Base-by-base conservation (phyloP, 352 stramenopile genomes). In the Phytopythium aichiense region DNA sequence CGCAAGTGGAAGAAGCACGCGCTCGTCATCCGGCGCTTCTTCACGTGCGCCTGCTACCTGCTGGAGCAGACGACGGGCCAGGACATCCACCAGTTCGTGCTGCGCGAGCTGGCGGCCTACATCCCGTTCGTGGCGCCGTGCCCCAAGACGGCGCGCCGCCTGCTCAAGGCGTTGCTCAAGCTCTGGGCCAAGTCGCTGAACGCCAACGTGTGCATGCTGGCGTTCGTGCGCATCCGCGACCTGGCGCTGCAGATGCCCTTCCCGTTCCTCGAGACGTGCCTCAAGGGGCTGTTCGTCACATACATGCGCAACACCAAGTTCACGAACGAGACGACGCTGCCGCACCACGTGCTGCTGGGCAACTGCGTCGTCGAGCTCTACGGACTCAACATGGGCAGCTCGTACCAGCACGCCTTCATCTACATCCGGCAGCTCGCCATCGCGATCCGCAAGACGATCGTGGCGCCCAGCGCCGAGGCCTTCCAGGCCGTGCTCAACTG, bases 291-390 rank as follows among this genome's bases (percentile, higher is more conserved):
- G 16, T 99, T 99, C 77, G 84, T 99, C 52, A 87, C 92, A 30
- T 99, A 99, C 83, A 96, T 97, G 61, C 92, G 95, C 63, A 92
- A 97, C 71, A 96, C 93, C 61, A 98, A 98, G 78, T 98, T 98
- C 73, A 95, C 89, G 56, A 93, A 95, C 69, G 91, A 97, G 56
- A 66, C 80, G 49, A 93, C 83, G 54, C 66, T 93, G 63, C 72
- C 84, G 42, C 87, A 93, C 69, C 84, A 93, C 67, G 79, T 93
- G 13, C 62, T 99, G 60, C 95, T 99, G 77, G 94, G 92, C 50
- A 99, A 99, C 71, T 99, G 96, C 74, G 79, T 99, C 18, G 97
- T 99, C n/a, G 97, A 99, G 70, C 81, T 99, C 22, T 99, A 99
- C 66, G 89, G 90, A 18, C 69, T 99, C 20, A 96, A 99, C 73